Evolutionary conservation across 129 eudicot species (phyloP).

Genomic region (Centaurea solstitialis): DNA sequence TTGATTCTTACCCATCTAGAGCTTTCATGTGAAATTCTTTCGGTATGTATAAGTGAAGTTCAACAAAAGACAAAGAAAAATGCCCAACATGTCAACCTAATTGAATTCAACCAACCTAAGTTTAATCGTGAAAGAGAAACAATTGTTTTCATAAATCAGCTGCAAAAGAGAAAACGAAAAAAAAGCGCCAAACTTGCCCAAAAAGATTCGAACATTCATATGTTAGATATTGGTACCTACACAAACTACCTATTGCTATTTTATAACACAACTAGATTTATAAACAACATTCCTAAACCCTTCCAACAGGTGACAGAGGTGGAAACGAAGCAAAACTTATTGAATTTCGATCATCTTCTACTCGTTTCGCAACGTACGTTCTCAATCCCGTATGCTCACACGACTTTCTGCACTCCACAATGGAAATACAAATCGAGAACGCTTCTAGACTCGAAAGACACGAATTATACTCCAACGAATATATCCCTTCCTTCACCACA

Average conservation of each 20-base stretch:
- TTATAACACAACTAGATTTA: slow-evolving; percentile 3
- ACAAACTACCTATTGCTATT: slow-evolving; percentile 8
- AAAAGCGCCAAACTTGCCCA: too few species aligned
- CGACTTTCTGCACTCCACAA: slow-evolving; percentile 50
- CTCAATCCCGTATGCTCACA: slow-evolving; percentile 34
- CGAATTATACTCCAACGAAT: slow-evolving; percentile 62
- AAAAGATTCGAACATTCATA: neutral
- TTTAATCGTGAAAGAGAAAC: neutral
- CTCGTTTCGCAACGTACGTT: slow-evolving; percentile 27
- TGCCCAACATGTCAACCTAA: too few species aligned
- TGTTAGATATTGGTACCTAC: slow-evolving; percentile 5
- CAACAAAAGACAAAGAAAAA: too few species aligned
- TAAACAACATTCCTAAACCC: slow-evolving; percentile 24
- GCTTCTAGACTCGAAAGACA: slow-evolving; percentile 68
- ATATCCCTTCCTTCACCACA: slow-evolving; percentile 59
- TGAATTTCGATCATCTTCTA: slow-evolving; percentile 28
- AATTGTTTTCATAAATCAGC: neutral
- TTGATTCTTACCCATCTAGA: too few species aligned
- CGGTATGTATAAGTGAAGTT: too few species aligned
- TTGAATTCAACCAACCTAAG: neutral
- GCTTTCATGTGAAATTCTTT: too few species aligned
- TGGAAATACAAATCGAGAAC: slow-evolving; percentile 67
- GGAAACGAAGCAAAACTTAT: slow-evolving; percentile 48
- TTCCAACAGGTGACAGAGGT: slow-evolving; percentile 43
- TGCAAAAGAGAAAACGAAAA: neutral